Percentiles rank a stretch among this genome's conserved stretches.
Conservation (phyloP, 345 rosid species). For the Raphanus raphanistrum region DNA sequence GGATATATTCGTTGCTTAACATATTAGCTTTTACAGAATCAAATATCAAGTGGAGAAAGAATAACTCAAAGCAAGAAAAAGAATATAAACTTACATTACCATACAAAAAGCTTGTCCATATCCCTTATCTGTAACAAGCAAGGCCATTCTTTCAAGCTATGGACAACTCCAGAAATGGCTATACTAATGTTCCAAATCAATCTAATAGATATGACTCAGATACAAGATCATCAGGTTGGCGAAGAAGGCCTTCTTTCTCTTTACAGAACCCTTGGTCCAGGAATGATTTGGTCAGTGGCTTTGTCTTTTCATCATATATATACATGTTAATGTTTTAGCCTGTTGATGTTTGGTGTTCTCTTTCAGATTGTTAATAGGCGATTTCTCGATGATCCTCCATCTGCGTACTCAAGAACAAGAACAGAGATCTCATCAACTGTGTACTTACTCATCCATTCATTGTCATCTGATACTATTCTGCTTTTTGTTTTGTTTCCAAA, state of each 20-base stretch:
- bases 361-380: slow-evolving; percentile 28
- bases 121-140: neutral
- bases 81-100: slow-evolving; percentile 20
- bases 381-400: slow-evolving; percentile 15
- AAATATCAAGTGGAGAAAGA: slow-evolving; percentile 34
- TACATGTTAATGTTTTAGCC: neutral
- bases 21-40: slow-evolving; percentile 17
- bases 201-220: neutral
- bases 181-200: slow-evolving; percentile 15
- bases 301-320: neutral
- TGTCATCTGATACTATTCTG: neutral
- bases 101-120: neutral
- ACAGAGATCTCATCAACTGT: neutral
- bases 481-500: neutral
- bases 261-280: slow-evolving; percentile 31
- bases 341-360: slow-evolving; percentile 18
- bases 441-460: neutral
- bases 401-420: neutral
- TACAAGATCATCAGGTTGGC: slow-evolving; percentile 36
- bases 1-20: slow-evolving; percentile 39
- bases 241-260: slow-evolving; percentile 33
- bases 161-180: slow-evolving; percentile 32
- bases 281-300: slow-evolving; percentile 8
- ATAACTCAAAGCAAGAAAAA: slow-evolving; percentile 23
- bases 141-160: slow-evolving; percentile 28